Evolutionary conservation across 2,329 filamentous ascomycete species (phyloP).

Genomic region (Sordariomycetes sp.): DNA sequence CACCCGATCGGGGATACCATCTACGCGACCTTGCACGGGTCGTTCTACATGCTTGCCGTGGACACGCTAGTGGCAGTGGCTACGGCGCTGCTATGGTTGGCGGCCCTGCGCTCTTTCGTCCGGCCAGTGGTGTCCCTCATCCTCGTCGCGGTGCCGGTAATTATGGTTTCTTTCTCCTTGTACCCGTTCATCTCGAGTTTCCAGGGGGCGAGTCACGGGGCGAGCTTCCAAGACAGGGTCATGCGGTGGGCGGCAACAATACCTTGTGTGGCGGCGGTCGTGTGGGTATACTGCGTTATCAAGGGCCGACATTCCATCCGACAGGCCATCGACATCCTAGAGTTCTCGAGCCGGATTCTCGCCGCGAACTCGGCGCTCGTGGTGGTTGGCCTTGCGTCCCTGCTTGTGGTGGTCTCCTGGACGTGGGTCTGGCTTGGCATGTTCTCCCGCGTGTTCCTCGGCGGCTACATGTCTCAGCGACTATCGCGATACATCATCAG

Average conservation of each 20-base stretch:
- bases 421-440: slow-evolving; percentile 95
- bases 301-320: slow-evolving; percentile 71
- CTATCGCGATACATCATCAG: slow-evolving; percentile 67
- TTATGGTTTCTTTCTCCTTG: slow-evolving; percentile 80
- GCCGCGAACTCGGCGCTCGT: slow-evolving; percentile 76
- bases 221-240: slow-evolving; percentile 69
- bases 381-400: slow-evolving; percentile 67
- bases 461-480: slow-evolving; percentile 65
- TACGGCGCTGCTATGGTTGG: slow-evolving; percentile 84
- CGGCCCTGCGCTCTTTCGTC: slow-evolving; percentile 78
- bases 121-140: slow-evolving; percentile 73
- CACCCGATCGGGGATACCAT: slow-evolving; percentile 82
- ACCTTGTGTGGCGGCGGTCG: slow-evolving; percentile 59
- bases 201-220: slow-evolving; percentile 63
- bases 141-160: slow-evolving; percentile 72
- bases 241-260: slow-evolving; percentile 83
- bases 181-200: slow-evolving; percentile 89
- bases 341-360: slow-evolving; percentile 84
- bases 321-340: slow-evolving; percentile 78
- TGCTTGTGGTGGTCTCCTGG: slow-evolving; percentile 70
- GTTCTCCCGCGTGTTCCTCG: slow-evolving; percentile 91
- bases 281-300: slow-evolving; percentile 78
- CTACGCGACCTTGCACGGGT: slow-evolving; percentile 77
- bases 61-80: slow-evolving; percentile 87
- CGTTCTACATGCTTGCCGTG: slow-evolving; percentile 79